Percentiles rank a stretch among this genome's conserved stretches.
These are phyloP conservation scores for Syzygium jambos DNA, from an alignment of 345 rosid genomes.

Conservation along the genomic window DNA sequence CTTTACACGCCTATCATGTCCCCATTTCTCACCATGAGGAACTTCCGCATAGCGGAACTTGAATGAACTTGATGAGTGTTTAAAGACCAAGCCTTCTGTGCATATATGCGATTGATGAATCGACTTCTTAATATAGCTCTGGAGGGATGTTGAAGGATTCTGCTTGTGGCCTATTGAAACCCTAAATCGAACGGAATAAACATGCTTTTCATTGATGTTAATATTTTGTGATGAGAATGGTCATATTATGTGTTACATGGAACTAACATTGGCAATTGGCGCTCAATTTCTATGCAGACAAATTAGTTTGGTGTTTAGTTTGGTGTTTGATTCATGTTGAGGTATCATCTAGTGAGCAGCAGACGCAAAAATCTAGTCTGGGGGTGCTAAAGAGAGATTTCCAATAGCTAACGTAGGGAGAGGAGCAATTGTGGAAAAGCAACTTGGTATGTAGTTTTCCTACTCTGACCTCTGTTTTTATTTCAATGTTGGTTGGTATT, in stretches of 20 bases:
- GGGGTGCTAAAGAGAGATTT: not conserved
- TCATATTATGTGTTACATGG: not conserved
- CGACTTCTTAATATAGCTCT: too few species aligned
- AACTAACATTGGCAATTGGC: not conserved
- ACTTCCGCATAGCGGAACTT: too few species aligned
- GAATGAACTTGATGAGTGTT: too few species aligned
- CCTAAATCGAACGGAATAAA: not conserved
- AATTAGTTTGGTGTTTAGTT: not conserved
- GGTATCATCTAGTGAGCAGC: not conserved
- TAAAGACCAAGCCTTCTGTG: too few species aligned
- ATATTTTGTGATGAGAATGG: not conserved
- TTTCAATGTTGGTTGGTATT: too few species aligned
- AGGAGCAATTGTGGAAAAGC: not conserved
- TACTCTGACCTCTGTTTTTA: too few species aligned
- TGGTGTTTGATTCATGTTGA: not conserved
- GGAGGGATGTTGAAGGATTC: too few species aligned
- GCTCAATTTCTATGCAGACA: not conserved
- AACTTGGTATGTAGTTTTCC: not conserved
- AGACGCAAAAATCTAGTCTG: not conserved
- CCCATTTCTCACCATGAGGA: too few species aligned
- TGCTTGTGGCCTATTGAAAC: not conserved
- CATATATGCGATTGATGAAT: too few species aligned
- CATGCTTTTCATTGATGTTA: too few species aligned
- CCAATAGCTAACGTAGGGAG: not conserved
- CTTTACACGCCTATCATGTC: too few species aligned